phyloP scores from a whole-genome alignment of 2,329 filamentous ascomycete species.

The Cyphellophora attinorum region DNA sequence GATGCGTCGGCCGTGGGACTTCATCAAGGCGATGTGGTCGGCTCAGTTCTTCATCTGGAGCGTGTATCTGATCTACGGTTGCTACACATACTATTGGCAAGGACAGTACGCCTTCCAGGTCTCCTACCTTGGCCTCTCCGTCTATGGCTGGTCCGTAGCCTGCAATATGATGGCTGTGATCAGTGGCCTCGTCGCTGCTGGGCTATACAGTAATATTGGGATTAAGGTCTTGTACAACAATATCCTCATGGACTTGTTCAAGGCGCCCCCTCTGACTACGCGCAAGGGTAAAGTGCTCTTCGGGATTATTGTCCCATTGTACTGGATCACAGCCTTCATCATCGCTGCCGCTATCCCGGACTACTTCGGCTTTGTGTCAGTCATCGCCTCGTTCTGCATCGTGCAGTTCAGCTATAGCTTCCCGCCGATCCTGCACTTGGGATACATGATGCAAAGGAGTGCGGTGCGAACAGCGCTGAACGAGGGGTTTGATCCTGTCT shows the following conservation, averaged over 20 bases:
- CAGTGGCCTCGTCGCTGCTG: constrained; percentile 26
- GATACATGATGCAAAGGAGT: constrained; percentile 21
- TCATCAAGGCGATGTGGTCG: constrained; percentile 13
- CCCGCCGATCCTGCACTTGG: constrained; percentile 21
- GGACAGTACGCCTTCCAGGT: constrained; percentile 15
- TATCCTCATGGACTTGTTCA: constrained; percentile 31
- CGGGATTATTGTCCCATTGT: constrained; percentile 17
- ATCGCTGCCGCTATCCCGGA: constrained; percentile 21
- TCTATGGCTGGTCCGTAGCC: constrained; percentile 25
- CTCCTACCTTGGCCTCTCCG: constrained; percentile 18
- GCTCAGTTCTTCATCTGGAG: constrained; percentile 16
- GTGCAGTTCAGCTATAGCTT: constrained; percentile 24
- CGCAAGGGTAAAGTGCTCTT: constrained; percentile 27
- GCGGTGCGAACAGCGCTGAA: constrained; percentile 12
- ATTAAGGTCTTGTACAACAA: constrained; percentile 37
- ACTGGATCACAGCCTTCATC: constrained; percentile 22
- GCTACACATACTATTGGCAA: constrained; percentile 18
- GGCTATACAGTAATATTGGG: constrained; percentile 32
- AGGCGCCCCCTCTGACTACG: constrained; percentile 28
- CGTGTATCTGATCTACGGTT: constrained; percentile 15
- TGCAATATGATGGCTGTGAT: constrained; percentile 23
- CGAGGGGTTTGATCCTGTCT: constrained; percentile 18
- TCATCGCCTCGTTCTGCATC: constrained; percentile 22
- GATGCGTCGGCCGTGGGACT: constrained; percentile 20
- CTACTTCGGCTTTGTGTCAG: constrained; percentile 19